Evolutionary conservation across 2,329 filamentous ascomycete genomes (phyloP).

Genomic region (Aspergillus glaucus): DNA sequence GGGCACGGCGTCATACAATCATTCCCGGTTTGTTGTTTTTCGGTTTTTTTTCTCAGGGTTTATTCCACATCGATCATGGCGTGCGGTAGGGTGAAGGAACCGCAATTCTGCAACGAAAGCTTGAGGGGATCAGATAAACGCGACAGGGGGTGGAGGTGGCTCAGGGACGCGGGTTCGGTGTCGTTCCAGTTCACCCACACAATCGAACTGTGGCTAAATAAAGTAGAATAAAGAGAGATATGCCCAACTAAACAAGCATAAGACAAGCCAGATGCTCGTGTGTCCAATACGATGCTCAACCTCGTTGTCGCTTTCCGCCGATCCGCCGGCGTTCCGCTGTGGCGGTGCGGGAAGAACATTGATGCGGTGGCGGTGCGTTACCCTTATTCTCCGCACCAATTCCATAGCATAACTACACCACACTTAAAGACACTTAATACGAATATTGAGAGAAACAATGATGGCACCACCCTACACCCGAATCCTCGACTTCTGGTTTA

Average conservation of each 20-base stretch:
- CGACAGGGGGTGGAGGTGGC: constrained; percentile 1
- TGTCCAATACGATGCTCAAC: not conserved
- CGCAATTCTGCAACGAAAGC: not conserved
- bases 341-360: constrained; percentile 22
- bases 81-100: constrained; percentile 4
- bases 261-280: not conserved
- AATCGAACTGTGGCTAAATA: not conserved
- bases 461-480: constrained; percentile 11
- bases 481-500: constrained; percentile 23
- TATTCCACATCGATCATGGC: constrained; percentile 21
- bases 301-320: constrained; percentile 10
- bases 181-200: not conserved
- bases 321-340: constrained; percentile 21
- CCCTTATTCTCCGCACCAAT: not conserved
- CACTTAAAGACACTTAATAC: no score
- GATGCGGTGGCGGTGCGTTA: constrained; percentile 26
- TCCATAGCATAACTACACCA: not conserved
- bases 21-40: constrained; percentile 16
- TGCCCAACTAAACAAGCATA: not conserved
- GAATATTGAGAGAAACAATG: not conserved
- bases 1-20: constrained; percentile 21
- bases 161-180: not conserved
- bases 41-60: not conserved
- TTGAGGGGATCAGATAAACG: constrained; percentile 1
- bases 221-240: not conserved